Evolutionary conservation across 352 stramenopile genomes (phyloP), one percentile per base, ranked within the genome.

Genomic region (Halophytophthora polymorphica): DNA sequence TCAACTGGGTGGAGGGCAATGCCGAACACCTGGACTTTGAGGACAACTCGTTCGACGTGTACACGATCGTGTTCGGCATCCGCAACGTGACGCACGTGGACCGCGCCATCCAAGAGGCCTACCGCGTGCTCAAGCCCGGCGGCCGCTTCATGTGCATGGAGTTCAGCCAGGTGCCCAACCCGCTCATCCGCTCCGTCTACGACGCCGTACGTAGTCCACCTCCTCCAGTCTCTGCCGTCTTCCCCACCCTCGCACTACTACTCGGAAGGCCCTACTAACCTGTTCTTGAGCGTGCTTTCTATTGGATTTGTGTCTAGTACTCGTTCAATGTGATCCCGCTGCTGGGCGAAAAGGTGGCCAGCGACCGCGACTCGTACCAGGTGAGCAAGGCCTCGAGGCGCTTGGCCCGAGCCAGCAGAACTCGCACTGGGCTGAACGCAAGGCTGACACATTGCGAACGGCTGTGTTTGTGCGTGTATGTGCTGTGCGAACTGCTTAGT

Each of bases 41-140:
- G 38, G 81, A 96, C 64, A 86, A 98, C 66, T 90, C 84, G 35
- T 99, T 99, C 66, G 97, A 99, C 71, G 75, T 98, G 19, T 99
- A 99, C 66, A 99, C 97, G 14, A 99, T 99, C 66, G 95, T 97
- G 4, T 99, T 99, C 75, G 97, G 97, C 19, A 96, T 99, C 53
- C 82, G 97, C 17, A 99, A 99, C 71, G 94, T 98, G 21, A 99
- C 97, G 4, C 90, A 99, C 75, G 90, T 98, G 5, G 93, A 98
- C 69, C 83, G 84, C 38, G 90, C 95, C n/a, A 71, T 99, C 11
- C 48, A 72, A 35, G 96, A 99, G 65, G 97, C 96, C 22, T 91
- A 93, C 52, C 83, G 97, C 47, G 96, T 99, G 33, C 78, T 99
- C 22, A 97, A 97, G 58, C 95, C 86, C 19, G 96, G 96, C 43